Percentiles rank a stretch among this genome's conserved stretches.
Evolutionary conservation across 2,329 filamentous ascomycete species (phyloP).

Genomic region (Curvularia spicifera): DNA sequence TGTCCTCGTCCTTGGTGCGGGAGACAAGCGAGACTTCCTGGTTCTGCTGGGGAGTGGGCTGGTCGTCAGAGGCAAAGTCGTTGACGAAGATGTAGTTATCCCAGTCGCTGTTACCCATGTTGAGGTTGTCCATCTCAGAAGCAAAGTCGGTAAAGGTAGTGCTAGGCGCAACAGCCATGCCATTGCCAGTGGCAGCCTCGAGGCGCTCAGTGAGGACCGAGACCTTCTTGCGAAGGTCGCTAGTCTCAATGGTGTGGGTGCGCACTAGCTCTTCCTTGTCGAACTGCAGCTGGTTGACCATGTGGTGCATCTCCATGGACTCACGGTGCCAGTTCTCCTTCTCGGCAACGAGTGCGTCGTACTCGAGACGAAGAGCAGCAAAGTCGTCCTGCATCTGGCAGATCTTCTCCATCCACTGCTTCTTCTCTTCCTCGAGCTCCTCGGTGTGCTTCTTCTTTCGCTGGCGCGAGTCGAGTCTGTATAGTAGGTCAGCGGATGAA

Average conservation of each 20-base stretch:
- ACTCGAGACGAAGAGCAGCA: constrained; percentile 68
- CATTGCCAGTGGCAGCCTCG: constrained; percentile 60
- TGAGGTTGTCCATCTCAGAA: constrained; percentile 81
- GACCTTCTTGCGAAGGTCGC: constrained; percentile 91
- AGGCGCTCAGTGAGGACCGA: constrained; percentile 77
- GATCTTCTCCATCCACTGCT: constrained; percentile 80
- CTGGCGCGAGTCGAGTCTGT: constrained; percentile 90
- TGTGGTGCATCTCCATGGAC: constrained; percentile 75
- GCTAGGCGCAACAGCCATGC: constrained; percentile 59
- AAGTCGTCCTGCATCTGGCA: constrained; percentile 80
- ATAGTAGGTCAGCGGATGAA: constrained; percentile 46
- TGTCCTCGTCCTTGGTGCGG: constrained; percentile 56
- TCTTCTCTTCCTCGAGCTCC: constrained; percentile 95
- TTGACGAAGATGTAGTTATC: constrained; percentile 80
- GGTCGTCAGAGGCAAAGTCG: constrained; percentile 68
- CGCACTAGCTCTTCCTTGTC: constrained; percentile 94
- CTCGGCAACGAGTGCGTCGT: constrained; percentile 54
- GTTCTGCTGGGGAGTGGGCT: constrained; percentile 43
- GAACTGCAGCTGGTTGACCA: constrained; percentile 76
- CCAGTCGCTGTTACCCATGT: constrained; percentile 79
- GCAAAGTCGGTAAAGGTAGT: constrained; percentile 74
- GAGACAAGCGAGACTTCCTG: constrained; percentile 51
- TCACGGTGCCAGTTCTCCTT: constrained; percentile 74
- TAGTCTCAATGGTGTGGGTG: constrained; percentile 86
- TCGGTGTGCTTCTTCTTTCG: constrained; percentile 99